These are phyloP conservation scores for Camelina neglecta DNA, from an alignment of 345 rosid genomes.

Conservation along the genomic window DNA sequence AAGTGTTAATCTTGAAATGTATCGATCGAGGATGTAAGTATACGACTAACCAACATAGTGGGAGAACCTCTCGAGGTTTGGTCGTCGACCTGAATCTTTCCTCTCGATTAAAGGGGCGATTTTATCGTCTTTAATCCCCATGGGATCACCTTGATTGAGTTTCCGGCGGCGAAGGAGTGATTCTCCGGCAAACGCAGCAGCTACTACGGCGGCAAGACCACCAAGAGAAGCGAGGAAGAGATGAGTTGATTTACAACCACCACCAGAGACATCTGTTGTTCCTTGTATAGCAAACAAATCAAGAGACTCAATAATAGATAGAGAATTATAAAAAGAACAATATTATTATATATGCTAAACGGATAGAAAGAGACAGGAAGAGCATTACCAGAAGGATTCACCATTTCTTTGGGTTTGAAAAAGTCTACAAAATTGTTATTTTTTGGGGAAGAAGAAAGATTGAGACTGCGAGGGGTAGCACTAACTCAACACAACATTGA, in stretches of 20 bases:
- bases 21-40: conserved; percentile 7
- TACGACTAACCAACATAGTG: conserved; percentile 68
- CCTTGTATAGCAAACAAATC: conserved; percentile 40
- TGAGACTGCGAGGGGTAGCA: conserved; percentile 38
- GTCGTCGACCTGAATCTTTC: conserved; percentile 58
- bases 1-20: not conserved
- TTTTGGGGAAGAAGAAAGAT: conserved; percentile 9
- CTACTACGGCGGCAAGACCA: conserved; percentile 30
- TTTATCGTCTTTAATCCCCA: conserved; percentile 27
- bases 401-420: conserved; percentile 17
- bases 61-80: conserved; percentile 73
- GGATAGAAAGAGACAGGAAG: conserved; percentile 10
- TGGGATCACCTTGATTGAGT: conserved; percentile 20
- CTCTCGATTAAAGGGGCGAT: conserved; percentile 54
- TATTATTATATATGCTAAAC: conserved; percentile 6
- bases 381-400: conserved; percentile 44
- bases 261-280: conserved; percentile 31
- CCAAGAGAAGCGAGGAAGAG: conserved; percentile 37
- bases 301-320: conserved; percentile 25
- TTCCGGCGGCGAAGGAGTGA: conserved; percentile 18
- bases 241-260: conserved; percentile 27
- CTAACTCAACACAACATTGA: conserved; percentile 38
- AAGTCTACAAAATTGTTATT: conserved; percentile 16
- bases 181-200: conserved; percentile 36
- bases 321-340: not conserved